Base-by-base conservation (phyloP, 2,329 filamentous ascomycete genomes). In the Daldinia eschscholtzii region DNA sequence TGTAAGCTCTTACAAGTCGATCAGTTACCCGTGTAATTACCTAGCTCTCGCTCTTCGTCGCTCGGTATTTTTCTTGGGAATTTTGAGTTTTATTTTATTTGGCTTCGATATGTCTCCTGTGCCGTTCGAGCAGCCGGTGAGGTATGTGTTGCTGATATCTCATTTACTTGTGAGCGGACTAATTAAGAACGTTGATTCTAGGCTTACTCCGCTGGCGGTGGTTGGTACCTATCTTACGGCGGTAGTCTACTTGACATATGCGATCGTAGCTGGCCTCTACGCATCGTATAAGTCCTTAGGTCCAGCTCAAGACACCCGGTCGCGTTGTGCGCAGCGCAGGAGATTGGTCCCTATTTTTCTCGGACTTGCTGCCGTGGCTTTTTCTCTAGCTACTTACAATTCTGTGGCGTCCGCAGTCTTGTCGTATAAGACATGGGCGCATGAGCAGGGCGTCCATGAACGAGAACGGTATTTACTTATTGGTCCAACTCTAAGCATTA, bases 371-470 rank as follows among this genome's bases (percentile, higher is more conserved):
- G 53, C 71, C 12, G 65, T 78, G 0, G 73, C 78, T 4, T 68
- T 81, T 13, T 64, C 57, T 13, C 65, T 76, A 26, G 79, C 80
- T 0, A 58, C 74, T 23, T 79, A 77, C 33, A 78, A 79, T 0
- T 73, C 73, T 23, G 39, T 75, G n/a, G 62, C 68, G 23, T 80
- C 78, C 33, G 74, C 77, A 10, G 70, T 65, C 3, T 69, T 82
- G 15, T 83, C 81, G 3, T 83, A 81, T 67, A 75, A 72, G 20
- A 78, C 76, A 13, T 83, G 81, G 81, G 80, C 80, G 13, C 76
- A 78, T 35, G 75, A 81, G 59, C 77, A 79, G 61, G 80, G 79
- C 20, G 64, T 81, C 30, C 73, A 75, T 18, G 60, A 76, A 10
- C 73, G 75, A 7, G 63, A 73, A 35, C 71, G 73, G 80, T 81